Evolutionary conservation across 2,329 filamentous ascomycete species (phyloP).

Genomic region (Fusarium aywerte): DNA sequence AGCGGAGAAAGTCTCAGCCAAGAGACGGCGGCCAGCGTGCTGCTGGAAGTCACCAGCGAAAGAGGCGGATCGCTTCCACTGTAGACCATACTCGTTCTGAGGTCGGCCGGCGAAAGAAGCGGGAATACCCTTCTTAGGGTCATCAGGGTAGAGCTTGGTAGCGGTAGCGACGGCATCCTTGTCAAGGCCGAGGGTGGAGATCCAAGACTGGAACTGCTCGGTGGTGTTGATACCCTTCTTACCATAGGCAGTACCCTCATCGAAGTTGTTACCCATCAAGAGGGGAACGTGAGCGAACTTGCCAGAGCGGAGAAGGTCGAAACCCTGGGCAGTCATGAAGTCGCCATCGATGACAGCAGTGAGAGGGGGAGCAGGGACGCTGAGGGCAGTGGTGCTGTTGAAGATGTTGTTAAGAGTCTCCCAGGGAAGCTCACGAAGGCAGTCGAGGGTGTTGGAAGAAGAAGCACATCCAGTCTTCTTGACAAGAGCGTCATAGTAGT

Average conservation of each 20-base stretch:
- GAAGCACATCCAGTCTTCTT: constrained; percentile 39
- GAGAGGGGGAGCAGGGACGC: constrained; percentile 28
- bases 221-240: constrained; percentile 65
- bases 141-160: constrained; percentile 62
- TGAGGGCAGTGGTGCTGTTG: constrained; percentile 38
- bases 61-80: constrained; percentile 66
- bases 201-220: constrained; percentile 56
- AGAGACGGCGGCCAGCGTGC: constrained; percentile 64
- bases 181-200: constrained; percentile 37
- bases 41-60: constrained; percentile 65
- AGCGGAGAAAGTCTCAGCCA: constrained; percentile 63
- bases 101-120: constrained; percentile 52
- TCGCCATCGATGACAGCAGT: constrained; percentile 51
- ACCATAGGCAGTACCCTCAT: constrained; percentile 70
- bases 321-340: constrained; percentile 56
- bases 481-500: constrained; percentile 48
- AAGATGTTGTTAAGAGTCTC: constrained; percentile 48
- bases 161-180: constrained; percentile 42
- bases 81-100: constrained; percentile 51
- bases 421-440: constrained; percentile 49
- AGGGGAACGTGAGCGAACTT: constrained; percentile 73
- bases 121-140: constrained; percentile 60
- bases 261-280: constrained; percentile 69
- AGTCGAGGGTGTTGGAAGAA: constrained; percentile 44
- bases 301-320: constrained; percentile 64